Evolutionary conservation across 169 alveolate genomes (phyloP), one percentile per base, ranked within the genome.

Genomic region (Plasmodium relictum): DNA sequence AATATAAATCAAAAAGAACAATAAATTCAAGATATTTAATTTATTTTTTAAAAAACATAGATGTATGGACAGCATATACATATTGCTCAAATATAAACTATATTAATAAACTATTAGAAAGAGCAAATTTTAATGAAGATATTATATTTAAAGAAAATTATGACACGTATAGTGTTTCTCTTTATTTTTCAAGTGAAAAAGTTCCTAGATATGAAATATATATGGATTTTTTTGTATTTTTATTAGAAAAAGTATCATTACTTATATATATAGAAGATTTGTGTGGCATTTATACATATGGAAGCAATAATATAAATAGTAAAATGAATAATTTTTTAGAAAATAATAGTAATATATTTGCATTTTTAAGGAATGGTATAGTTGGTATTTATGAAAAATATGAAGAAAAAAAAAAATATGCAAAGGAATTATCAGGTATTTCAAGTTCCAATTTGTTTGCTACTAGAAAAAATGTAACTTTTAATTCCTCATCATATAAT

Each of bases 211-310:
- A 52, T 20, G 37, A 22, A 39, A 14, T 83, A 14, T 26, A 42
- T 48, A 20, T 68, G 39, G 69, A 83, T 16, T 83, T 52, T 68
- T 69, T 83, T 71, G 54, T 83, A 24, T 83, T 83, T 48, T 54
- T 83, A 68, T 54, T 83, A 59, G 70, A 83, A 56, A 83, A 83
- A 83, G 44, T 83, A 16, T 66, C 91, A 16, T 71, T 83, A 56
- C 54, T 83, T 16, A 68, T 41, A 52, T 68, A 66, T 71, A 72
- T 83, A 31, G 80, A 83, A 68, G 54, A 66, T 42, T 59, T 83
- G 20, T 83, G 91, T 78, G 42, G 44, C 37, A 22, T 63, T 8
- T 78, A 63, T 56, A 62, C 65, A 8, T 52, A n/a, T n/a, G 69
- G 37, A 9, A 48, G n/a, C 26, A 42, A 22, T 37, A 31, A 54